Conservation (phyloP, 2,329 filamentous ascomycete genomes). For the Botryotinia globosa region DNA sequence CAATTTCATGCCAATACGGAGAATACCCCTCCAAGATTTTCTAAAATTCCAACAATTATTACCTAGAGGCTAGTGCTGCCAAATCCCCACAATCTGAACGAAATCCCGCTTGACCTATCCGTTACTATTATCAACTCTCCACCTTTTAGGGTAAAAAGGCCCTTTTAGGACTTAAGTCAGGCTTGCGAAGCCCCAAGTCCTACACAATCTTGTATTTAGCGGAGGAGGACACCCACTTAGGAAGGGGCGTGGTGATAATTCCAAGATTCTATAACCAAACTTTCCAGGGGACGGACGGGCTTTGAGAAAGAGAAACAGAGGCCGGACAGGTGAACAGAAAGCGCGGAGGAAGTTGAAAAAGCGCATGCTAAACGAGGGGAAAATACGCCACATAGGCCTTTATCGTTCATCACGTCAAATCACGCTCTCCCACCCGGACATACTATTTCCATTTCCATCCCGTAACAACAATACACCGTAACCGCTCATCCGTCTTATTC, state of each 20-base stretch:
- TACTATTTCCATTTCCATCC: not conserved
- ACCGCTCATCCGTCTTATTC: not conserved
- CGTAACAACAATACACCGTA: not conserved
- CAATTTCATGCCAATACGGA: slow-evolving; percentile 1
- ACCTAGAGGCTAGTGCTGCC: not conserved
- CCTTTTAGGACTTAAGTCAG: not conserved
- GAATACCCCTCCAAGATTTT: slow-evolving; percentile 7
- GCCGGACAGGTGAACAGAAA: not conserved
- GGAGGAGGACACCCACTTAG: not conserved
- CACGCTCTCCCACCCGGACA: not conserved
- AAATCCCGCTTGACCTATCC: slow-evolving; percentile 8
- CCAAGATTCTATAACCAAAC: not conserved
- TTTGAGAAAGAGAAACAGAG: not conserved
- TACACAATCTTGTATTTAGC: not conserved
- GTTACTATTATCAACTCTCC: not conserved
- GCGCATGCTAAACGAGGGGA: not conserved
- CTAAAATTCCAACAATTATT: slow-evolving; percentile 5
- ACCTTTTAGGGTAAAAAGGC: not conserved
- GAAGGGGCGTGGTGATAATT: not conserved
- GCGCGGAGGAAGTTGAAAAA: not conserved
- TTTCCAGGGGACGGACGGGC: not conserved
- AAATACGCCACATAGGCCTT: not conserved
- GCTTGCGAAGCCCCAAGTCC: not conserved
- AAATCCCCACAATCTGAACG: slow-evolving; percentile 16
- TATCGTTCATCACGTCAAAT: not conserved